Evolutionary conservation across 495 filamentous ascomycete species (phyloP), one percentile per base, ranked within the genome.

Genomic region (Rhizodiscina lignyota): DNA sequence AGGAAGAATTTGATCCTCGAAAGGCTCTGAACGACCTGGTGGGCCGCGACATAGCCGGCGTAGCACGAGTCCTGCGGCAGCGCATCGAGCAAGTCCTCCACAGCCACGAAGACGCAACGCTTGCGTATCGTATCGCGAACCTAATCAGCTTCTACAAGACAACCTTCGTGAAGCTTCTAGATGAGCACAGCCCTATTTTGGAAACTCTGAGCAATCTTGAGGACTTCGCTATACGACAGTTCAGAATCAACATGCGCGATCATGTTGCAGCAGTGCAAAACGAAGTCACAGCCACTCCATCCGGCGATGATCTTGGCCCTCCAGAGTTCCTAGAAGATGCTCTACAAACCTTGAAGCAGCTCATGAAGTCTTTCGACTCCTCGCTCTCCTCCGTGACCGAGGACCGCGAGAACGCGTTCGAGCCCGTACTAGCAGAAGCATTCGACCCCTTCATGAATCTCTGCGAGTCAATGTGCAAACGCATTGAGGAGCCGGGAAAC

Each of bases 61-160:
- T 85, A 8, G 75, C 77, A 18, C 68, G 79, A 6, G 70, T 81
- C 10, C 57, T 94, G 5, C 72, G 77, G 5, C 84, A 92, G 51
- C 67, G 87, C 11, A 73, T 87, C 35, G 84, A 93, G 56, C 79
- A 94, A 41, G 79, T 91, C 20, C 79, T 94, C 22, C 83, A 92
- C 45, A 81, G 77, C 34, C 83, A 94, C 48, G 89, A 94, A 39
- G 84, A 94, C 36, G 74, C 82, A 0, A 78, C 87, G 18, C 62
- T 86, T 30, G 77, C 82, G 34, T 99, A 92, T 63, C 83, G 83
- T 47, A 75, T 94, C 24, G 75, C 81, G 13, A 94, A 91, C 40
- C 58, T 96, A 1, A 67, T 96, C 21, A 68, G 69, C 32, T 99
- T 96, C 58, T 99, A 99, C 59, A 74, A 70, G 32, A 63, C 67